Base-by-base conservation (phyloP, 163 green algal species). In the Botryococcus braunii region DNA sequence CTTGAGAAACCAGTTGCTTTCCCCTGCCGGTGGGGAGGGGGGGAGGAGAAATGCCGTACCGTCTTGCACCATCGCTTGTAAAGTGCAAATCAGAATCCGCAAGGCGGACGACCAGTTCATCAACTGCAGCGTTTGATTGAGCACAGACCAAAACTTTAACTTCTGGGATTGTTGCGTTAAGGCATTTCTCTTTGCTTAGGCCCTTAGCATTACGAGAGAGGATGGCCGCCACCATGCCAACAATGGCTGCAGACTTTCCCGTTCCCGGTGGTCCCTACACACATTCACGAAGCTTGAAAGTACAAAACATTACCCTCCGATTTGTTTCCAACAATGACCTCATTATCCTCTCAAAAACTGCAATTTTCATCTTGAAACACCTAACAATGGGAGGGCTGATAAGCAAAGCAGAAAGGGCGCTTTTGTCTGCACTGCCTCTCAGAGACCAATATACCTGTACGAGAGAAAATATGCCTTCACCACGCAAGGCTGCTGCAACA, bases 41-140 rank as follows among this genome's bases (percentile, higher is more conserved):
- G n/a, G n/a, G n/a, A n/a, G n/a, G n/a, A n/a, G n/a, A n/a, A n/a
- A n/a, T n/a, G n/a, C n/a, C n/a, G n/a, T n/a, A n/a, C n/a, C n/a
- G n/a, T n/a, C n/a, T n/a, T n/a, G n/a, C n/a, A n/a, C n/a, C n/a
- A n/a, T n/a, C 9, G 32, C 6, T 65, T 21, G 32, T 5, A 43
- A 48, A 49, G 31, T 11, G 5, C 32, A 65, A 32, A n/a, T 65
- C 11, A 6, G 58, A 25, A 65, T 48, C 58, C 17, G 39, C 40
- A 6, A 96, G 72, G 13, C 88, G 65, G 9, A 62, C 70, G 13
- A 87, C 72, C n/a, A 96, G 75, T 81, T 96, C 90, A 71, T 96
- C 90, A 25, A 95, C 86, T 2, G 90, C 90, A 13, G 86, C 89
- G 50, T 96, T 96, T 65, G 74, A 88, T 75, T 95, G 90, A 8